Conservation (phyloP, 1,139 yeast species). For the Candida sojae region DNA sequence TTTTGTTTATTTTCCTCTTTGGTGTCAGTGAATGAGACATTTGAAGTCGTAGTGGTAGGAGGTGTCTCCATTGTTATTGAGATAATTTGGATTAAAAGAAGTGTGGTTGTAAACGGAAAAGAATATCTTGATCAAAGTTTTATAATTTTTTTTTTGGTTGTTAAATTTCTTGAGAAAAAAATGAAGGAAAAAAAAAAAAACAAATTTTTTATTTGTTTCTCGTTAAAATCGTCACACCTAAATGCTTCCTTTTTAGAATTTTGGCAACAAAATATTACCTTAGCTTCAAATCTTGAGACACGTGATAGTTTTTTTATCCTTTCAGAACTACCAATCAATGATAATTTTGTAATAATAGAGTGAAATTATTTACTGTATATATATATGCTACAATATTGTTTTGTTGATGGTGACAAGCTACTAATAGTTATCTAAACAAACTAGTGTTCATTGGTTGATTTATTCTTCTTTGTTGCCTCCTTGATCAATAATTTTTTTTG, state of each 20-base stretch:
- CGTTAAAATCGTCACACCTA: neutral
- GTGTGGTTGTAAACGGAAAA: neutral
- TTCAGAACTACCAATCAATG: too few species aligned
- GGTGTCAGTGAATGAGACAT: neutral
- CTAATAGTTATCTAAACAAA: neutral
- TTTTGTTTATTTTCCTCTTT: neutral
- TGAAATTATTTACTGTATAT: too few species aligned
- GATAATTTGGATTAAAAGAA: neutral
- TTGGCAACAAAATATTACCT: neutral
- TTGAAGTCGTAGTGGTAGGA: neutral
- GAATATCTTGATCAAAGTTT: neutral
- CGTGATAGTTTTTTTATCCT: neutral
- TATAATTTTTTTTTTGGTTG: neutral
- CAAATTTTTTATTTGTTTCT: neutral
- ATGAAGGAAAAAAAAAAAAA: too few species aligned
- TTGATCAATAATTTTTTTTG: too few species aligned
- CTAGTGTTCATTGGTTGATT: neutral
- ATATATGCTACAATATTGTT: too few species aligned
- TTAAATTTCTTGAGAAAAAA: neutral
- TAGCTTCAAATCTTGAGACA: neutral
- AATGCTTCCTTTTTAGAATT: neutral
- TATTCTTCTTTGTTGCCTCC: neutral
- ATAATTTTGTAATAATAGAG: too few species aligned
- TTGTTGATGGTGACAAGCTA: too few species aligned
- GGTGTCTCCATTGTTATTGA: conserved; percentile 1